Evolutionary conservation across 352 stramenopile genomes (phyloP).

Genomic region (Achlya hypogyna): DNA sequence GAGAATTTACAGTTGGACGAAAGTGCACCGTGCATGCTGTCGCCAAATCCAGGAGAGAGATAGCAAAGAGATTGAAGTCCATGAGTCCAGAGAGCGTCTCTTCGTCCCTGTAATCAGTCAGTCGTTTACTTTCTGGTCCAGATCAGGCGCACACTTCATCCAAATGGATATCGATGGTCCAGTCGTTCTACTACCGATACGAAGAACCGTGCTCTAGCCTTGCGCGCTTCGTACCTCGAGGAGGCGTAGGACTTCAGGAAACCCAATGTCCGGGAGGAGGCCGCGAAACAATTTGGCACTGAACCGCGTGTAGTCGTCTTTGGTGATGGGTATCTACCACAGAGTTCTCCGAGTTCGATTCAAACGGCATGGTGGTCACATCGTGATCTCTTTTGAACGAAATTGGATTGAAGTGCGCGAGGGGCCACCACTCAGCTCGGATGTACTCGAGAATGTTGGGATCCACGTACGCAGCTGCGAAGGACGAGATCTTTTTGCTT

Average conservation of each 20-base stretch:
- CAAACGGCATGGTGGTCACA: not conserved
- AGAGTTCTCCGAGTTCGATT: no score
- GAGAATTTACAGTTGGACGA: not conserved
- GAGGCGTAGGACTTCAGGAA: conserved; percentile 6
- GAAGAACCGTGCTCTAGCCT: not conserved
- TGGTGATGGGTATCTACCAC: conserved; percentile 9
- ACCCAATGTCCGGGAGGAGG: conserved; percentile 15
- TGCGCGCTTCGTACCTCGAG: conserved; percentile 18
- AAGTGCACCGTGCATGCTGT: conserved; percentile 8
- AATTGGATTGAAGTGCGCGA: conserved; percentile 19
- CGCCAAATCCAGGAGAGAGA: conserved; percentile 15
- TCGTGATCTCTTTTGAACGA: conserved; percentile 9
- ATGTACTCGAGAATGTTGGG: conserved; percentile 19
- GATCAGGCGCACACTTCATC: not conserved
- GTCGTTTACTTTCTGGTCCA: no score
- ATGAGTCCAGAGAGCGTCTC: no score
- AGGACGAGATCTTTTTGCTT: conserved; percentile 10
- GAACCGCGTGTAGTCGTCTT: conserved; percentile 19
- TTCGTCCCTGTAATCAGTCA: no score
- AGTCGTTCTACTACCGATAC: conserved; percentile 10
- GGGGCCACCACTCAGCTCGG: conserved; percentile 11
- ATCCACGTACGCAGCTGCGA: conserved; percentile 7
- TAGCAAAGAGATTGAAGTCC: conserved; percentile 2
- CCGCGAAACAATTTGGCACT: conserved; percentile 9
- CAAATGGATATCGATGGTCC: conserved; percentile 1